A percentile compares a stretch with the other conserved stretches of the same genome.
These are phyloP conservation scores for Tricholoma furcatifolium DNA, from an alignment of 768 basidiomycete genomes.

Conservation along the genomic window DNA sequence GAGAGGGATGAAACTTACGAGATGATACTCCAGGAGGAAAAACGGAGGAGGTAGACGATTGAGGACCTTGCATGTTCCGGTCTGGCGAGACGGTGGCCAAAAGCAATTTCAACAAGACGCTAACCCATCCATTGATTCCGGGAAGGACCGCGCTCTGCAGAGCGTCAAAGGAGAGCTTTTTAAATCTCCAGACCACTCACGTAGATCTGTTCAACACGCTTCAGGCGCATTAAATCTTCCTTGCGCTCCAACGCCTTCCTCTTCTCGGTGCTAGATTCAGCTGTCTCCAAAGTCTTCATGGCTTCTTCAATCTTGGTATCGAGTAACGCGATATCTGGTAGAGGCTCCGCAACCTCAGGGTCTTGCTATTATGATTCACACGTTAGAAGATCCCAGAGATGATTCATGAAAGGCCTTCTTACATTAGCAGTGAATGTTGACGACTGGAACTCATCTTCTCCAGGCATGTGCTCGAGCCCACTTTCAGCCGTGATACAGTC, in stretches of 20 bases:
- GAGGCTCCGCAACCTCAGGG: constrained; percentile 56
- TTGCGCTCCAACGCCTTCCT: constrained; percentile 65
- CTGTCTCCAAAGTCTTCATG: constrained; percentile 46
- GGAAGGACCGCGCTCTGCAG: constrained; percentile 79
- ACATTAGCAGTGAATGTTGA: constrained; percentile 46
- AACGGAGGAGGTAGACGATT: constrained; percentile 63
- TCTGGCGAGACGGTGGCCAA: constrained; percentile 91
- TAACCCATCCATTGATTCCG: constrained; percentile 84
- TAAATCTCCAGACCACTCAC: constrained; percentile 45
- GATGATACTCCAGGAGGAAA: constrained; percentile 73
- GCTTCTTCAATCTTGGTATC: constrained; percentile 76
- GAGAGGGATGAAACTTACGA: constrained; percentile 40
- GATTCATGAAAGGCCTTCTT: constrained; percentile 13
- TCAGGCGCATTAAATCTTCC: constrained; percentile 83
- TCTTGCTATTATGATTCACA: constrained; percentile 38
- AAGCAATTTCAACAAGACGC: constrained; percentile 89
- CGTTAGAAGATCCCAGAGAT: not conserved
- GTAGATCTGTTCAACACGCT: constrained; percentile 91
- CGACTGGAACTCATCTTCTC: constrained; percentile 57
- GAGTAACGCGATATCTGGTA: constrained; percentile 70
- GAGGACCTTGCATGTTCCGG: constrained; percentile 58
- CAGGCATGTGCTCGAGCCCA: constrained; percentile 80
- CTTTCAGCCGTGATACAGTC: constrained; percentile 95
- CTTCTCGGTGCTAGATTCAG: constrained; percentile 49
- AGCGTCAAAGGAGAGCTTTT: not conserved